Evolutionary conservation across 108 stramenopile genomes (phyloP).

Genomic region (Aurantiochytrium sp.): DNA sequence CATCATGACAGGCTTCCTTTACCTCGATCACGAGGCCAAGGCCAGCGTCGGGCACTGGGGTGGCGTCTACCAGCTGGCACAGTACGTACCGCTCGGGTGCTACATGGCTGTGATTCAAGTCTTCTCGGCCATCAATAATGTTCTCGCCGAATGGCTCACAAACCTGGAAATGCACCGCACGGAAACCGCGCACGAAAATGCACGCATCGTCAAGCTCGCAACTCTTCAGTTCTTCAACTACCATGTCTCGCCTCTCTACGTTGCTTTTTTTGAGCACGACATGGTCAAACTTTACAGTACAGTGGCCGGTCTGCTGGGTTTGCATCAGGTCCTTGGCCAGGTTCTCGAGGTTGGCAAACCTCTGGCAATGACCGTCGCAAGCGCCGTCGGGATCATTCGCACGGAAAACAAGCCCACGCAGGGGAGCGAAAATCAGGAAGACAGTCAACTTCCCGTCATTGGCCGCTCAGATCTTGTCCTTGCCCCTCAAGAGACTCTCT

Average conservation of each 20-base stretch:
- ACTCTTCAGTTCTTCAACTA: slow-evolving; percentile 95
- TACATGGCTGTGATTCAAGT: not conserved
- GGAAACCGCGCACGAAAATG: slow-evolving; percentile 76
- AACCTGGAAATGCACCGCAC: slow-evolving; percentile 92
- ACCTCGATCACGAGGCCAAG: not conserved
- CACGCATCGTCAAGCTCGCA: slow-evolving; percentile 91
- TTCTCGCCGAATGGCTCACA: slow-evolving; percentile 37
- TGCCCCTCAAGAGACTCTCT: not conserved
- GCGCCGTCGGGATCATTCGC: not conserved
- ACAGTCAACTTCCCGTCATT: not conserved
- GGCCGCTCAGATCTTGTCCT: not conserved
- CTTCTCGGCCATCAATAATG: not conserved
- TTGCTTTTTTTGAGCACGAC: slow-evolving; percentile 57
- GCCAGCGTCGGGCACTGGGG: not conserved
- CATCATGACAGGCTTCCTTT: not conserved
- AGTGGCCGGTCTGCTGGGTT: not conserved
- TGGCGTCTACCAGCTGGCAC: not conserved
- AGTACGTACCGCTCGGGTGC: not conserved
- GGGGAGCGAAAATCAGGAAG: not conserved
- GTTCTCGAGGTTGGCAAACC: not conserved
- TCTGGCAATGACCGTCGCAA: not conserved
- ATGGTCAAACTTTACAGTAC: not conserved
- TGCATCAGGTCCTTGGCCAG: not conserved
- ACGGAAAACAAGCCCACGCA: not conserved
- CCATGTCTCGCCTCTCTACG: slow-evolving; percentile 92